Evolutionary conservation across 1,139 yeast genomes (phyloP).

Genomic region (Diutina siamensis): DNA sequence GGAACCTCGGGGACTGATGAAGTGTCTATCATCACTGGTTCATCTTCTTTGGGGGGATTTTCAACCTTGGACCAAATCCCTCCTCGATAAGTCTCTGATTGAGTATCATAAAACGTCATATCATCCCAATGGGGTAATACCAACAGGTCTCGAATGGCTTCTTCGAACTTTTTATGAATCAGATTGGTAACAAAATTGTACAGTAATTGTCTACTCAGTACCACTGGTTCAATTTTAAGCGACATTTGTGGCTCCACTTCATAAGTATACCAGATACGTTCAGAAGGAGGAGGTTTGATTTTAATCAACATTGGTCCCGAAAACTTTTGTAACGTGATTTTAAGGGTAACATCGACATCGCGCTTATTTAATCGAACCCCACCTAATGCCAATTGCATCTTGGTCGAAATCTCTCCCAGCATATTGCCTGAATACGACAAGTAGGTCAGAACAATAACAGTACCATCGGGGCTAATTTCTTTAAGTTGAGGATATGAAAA

Average conservation of each 20-base stretch:
- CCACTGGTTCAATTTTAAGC: constrained; percentile 74
- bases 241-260: constrained; percentile 68
- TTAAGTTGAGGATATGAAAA: constrained; percentile 61
- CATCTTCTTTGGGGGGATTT: too few relatives aligned
- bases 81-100: constrained; percentile 66
- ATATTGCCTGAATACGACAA: constrained; percentile 64
- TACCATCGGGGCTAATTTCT: constrained; percentile 74
- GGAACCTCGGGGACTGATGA: neutral
- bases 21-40: neutral
- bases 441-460: constrained; percentile 48
- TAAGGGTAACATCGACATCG: constrained; percentile 65
- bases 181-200: constrained; percentile 70
- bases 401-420: constrained; percentile 68
- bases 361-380: constrained; percentile 69
- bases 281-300: constrained; percentile 84
- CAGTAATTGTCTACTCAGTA: constrained; percentile 71
- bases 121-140: constrained; percentile 90
- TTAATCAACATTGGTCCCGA: constrained; percentile 64
- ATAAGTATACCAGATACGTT: constrained; percentile 84
- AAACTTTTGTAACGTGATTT: constrained; percentile 55
- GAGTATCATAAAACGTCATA: constrained; percentile 55
- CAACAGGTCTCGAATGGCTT: constrained; percentile 65
- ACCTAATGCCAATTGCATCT: constrained; percentile 50
- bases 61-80: constrained; percentile 68
- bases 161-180: constrained; percentile 69